Percentiles rank a stretch among this genome's conserved stretches.
phyloP scores from a whole-genome alignment of 495 filamentous ascomycete species.

The Jackrogersella minutella region DNA sequence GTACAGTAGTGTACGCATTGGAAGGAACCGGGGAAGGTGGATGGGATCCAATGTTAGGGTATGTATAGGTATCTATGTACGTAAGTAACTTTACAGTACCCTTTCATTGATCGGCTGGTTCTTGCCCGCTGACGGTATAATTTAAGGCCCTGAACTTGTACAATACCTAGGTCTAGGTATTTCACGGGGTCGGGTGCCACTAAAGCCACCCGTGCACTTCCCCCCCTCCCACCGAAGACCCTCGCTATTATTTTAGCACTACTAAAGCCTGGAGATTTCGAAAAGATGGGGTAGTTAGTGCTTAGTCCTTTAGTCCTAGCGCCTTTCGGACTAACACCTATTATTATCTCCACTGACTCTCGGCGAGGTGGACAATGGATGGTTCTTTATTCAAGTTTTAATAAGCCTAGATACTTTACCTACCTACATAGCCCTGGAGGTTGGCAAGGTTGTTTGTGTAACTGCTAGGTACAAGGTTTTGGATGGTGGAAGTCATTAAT shows the following conservation, averaged over 20 bases:
- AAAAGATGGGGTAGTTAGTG: slow-evolving; percentile 40
- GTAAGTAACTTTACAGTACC: too few species aligned
- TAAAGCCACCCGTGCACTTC: too few species aligned
- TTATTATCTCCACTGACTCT: slow-evolving; percentile 6
- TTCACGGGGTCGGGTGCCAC: too few species aligned
- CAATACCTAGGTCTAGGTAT: neutral
- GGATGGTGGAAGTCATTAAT: neutral
- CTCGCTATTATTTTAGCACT: slow-evolving; percentile 25
- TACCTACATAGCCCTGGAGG: too few species aligned
- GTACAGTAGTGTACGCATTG: neutral
- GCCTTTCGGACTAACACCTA: slow-evolving; percentile 16
- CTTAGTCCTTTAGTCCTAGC: neutral
- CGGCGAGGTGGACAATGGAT: neutral
- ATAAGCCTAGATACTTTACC: too few species aligned
- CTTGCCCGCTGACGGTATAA: slow-evolving; percentile 32
- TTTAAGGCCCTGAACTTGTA: too few species aligned
- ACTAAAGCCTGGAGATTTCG: slow-evolving; percentile 27
- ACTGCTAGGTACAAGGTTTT: neutral
- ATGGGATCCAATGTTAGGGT: too few species aligned
- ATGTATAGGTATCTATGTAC: too few species aligned
- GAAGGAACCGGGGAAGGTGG: slow-evolving; percentile 29
- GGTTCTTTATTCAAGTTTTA: slow-evolving; percentile 14
- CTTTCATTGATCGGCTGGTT: slow-evolving; percentile 30
- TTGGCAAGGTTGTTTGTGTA: neutral
- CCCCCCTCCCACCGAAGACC: too few species aligned